Percentiles rank a stretch among this genome's conserved stretches.
Evolutionary conservation across 495 filamentous ascomycete species (phyloP).

Genomic region (Penicillium cinerascens): DNA sequence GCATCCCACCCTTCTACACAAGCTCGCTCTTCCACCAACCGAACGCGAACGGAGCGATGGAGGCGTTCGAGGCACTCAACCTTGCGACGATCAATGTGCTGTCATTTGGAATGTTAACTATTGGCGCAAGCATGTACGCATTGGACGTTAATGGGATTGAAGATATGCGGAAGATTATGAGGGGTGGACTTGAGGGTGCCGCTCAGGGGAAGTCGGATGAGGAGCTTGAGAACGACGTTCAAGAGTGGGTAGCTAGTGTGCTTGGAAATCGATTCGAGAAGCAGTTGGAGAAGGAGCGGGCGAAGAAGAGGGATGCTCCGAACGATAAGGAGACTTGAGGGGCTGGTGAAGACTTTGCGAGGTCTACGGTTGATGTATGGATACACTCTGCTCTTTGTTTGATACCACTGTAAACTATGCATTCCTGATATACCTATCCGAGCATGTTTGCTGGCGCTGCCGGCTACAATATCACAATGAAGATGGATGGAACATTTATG

Average conservation of each 20-base stretch:
- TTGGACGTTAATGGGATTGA: constrained; percentile 69
- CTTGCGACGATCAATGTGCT: constrained; percentile 80
- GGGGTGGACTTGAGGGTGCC: constrained; percentile 41
- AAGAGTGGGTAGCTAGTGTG: constrained; percentile 65
- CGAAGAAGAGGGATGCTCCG: constrained; percentile 20
- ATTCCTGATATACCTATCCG: not conserved
- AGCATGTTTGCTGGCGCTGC: constrained; percentile 4
- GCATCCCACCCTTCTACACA: constrained; percentile 64
- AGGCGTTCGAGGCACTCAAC: constrained; percentile 75
- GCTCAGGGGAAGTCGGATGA: constrained; percentile 42
- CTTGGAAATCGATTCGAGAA: constrained; percentile 52
- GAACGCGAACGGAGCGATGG: constrained; percentile 51
- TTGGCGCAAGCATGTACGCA: constrained; percentile 64
- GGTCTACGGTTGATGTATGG: not conserved
- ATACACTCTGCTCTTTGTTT: constrained; percentile 21
- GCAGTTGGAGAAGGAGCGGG: constrained; percentile 34
- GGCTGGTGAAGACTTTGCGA: not conserved
- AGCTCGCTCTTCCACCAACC: constrained; percentile 46
- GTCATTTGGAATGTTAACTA: constrained; percentile 63
- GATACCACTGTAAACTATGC: constrained; percentile 23
- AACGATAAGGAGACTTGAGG: constrained; percentile 13
- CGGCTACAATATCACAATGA: constrained; percentile 5
- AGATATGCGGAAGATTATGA: constrained; percentile 59
- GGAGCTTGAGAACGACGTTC: constrained; percentile 64
- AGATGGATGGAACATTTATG: not conserved